These are phyloP conservation scores for Mycosphaerella sp. DNA, from an alignment of 2,329 filamentous ascomycete species.

Conservation along the genomic window DNA sequence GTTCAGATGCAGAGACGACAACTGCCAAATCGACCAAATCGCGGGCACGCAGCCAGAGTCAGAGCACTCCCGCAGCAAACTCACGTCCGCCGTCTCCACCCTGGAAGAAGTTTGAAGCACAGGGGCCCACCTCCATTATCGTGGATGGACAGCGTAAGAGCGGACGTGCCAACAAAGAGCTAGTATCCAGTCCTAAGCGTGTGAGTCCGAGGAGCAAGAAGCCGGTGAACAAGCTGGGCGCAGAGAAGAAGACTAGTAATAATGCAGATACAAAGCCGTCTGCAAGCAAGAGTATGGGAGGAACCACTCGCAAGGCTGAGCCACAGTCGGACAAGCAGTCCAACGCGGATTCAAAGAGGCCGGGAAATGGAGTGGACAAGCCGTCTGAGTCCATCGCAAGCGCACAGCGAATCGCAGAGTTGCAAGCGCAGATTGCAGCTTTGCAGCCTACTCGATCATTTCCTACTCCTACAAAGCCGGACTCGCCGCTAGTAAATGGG, in stretches of 20 bases:
- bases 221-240: slow-evolving; percentile 24
- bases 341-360: slow-evolving; percentile 8
- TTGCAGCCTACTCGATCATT: slow-evolving; percentile 27
- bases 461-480: slow-evolving; percentile 9
- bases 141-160: slow-evolving; percentile 57
- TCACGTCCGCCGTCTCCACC: slow-evolving; percentile 66
- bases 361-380: slow-evolving; percentile 13
- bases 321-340: neutral
- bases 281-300: slow-evolving; percentile 15
- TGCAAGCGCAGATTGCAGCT: slow-evolving; percentile 30
- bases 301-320: slow-evolving; percentile 14
- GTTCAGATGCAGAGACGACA: slow-evolving; percentile 18
- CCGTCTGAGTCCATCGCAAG: slow-evolving; percentile 14
- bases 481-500: slow-evolving; percentile 1
- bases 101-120: slow-evolving; percentile 80
- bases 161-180: slow-evolving; percentile 47
- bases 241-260: slow-evolving; percentile 4
- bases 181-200: slow-evolving; percentile 24
- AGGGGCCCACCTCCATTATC: slow-evolving; percentile 81
- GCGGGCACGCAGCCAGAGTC: slow-evolving; percentile 17
- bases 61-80: slow-evolving; percentile 23
- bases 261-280: slow-evolving; percentile 18
- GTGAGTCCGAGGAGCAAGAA: slow-evolving; percentile 30
- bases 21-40: neutral
- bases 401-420: slow-evolving; percentile 25